These are phyloP conservation scores for Ganoderma meredithae DNA, from an alignment of 1,284 basidiomycete species.

Conservation along the genomic window DNA sequence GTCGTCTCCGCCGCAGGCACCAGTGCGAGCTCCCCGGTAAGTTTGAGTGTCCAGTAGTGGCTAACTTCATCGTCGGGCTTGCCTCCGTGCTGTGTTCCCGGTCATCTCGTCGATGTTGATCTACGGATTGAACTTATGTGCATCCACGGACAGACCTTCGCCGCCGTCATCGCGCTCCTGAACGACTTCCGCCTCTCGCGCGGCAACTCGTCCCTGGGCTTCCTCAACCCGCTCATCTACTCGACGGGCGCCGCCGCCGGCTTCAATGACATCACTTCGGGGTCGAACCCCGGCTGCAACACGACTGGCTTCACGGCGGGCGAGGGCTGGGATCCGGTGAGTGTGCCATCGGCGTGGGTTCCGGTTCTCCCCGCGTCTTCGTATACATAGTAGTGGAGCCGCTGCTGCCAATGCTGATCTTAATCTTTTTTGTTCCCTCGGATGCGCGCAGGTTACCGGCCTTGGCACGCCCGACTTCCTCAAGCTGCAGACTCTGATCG, in stretches of 20 bases:
- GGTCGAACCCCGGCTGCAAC: slow-evolving; percentile 47
- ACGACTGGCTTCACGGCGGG: slow-evolving; percentile 57
- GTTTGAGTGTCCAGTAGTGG: slow-evolving; percentile 34
- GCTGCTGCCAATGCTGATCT: neutral
- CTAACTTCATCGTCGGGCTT: neutral
- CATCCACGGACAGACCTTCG: slow-evolving; percentile 59
- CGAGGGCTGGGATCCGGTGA: slow-evolving; percentile 69
- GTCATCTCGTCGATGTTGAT: slow-evolving; percentile 9
- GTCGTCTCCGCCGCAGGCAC: slow-evolving; percentile 59
- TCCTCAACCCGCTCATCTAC: slow-evolving; percentile 70
- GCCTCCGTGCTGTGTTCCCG: neutral
- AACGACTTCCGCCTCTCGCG: slow-evolving; percentile 64
- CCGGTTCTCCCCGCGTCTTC: neutral
- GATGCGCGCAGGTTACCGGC: slow-evolving; percentile 57
- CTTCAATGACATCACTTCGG: slow-evolving; percentile 68
- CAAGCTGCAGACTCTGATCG: slow-evolving; percentile 54
- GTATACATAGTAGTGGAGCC: neutral
- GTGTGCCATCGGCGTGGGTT: slow-evolving; percentile 28
- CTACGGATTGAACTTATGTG: neutral
- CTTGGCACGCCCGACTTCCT: slow-evolving; percentile 68
- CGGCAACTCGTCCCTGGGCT: slow-evolving; percentile 60
- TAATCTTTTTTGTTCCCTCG: neutral
- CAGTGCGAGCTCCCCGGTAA: slow-evolving; percentile 64
- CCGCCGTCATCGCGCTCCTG: slow-evolving; percentile 62
- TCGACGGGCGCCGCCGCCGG: slow-evolving; percentile 48